Base-by-base conservation (phyloP, 495 filamentous ascomycete species). In the Neohortaea acidophila region DNA sequence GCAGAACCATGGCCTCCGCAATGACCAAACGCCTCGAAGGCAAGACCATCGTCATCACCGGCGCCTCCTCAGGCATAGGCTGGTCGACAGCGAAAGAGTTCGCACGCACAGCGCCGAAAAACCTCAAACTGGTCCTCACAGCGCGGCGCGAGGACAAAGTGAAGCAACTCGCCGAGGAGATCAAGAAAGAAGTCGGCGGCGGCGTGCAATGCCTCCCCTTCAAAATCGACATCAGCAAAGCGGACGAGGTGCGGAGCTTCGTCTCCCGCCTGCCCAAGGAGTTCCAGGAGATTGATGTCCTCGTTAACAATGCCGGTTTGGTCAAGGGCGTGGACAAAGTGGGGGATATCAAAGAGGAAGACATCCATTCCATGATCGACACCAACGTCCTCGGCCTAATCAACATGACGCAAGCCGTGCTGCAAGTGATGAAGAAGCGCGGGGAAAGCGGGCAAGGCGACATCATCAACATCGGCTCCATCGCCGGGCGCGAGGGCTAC, bases 231-330 rank as follows among this genome's bases (percentile, higher is more conserved):
- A 79, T 97, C 25, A 84, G 81, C 61, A 79, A 79, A 26, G 66
- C 81, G 0, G 74, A 75, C 18, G 76, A 89, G 47, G 70, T 97
- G 13, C 65, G 70, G 36, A 66, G 63, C 18, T 92, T 97, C 56
- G 73, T 94, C 18, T 60, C 59, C 0, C 67, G 62, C 10, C 55
- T 96, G 51, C 84, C 86, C 0, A 72, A 75, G 38, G 89, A 84
- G 55, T 97, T 81, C 59, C 72, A 73, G 61, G 76, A 82, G 22
- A 81, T 96, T 43, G 74, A 94, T 63, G 70, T 97, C 8, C 55
- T 97, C 47, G 85, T 97, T 2, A 97, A 97, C 59, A 97, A 96
- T 70, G 89, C 89, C 60, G 84, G 84, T 24, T 68, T 93, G 11
- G 84, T 92, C 25, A 85, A 79, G 60, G 84, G 84, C 46, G 72